These are phyloP conservation scores for Trifolium repens DNA, from an alignment of 306 rosid genomes.

Conservation along the genomic window DNA sequence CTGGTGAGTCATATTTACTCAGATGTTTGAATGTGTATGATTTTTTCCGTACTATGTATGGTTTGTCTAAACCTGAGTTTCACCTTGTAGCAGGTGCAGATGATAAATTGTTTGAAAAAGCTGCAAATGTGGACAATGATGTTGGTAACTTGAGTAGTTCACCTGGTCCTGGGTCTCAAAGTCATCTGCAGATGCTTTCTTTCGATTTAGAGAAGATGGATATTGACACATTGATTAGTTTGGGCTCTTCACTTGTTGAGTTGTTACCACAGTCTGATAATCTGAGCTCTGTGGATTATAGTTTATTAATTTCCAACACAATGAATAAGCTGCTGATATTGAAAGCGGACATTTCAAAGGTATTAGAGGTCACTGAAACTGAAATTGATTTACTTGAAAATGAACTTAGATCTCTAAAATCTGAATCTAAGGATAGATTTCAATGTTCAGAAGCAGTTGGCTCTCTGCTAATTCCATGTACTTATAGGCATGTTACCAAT, in stretches of 20 bases:
- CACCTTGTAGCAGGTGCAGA: constrained; percentile 57
- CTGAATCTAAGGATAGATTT: constrained; percentile 46
- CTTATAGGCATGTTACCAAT: constrained; percentile 42
- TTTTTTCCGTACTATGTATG: background rate
- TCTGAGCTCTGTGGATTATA: constrained; percentile 49
- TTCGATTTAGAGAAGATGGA: constrained; percentile 71
- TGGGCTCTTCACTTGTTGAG: constrained; percentile 59
- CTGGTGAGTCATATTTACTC: background rate
- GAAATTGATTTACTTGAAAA: constrained; percentile 81
- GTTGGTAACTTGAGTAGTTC: constrained; percentile 54
- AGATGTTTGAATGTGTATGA: background rate
- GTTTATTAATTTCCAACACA: constrained; percentile 52
- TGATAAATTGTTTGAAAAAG: constrained; percentile 60
- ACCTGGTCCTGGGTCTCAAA: constrained; percentile 51
- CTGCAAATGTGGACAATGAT: constrained; percentile 51
- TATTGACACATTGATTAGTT: constrained; percentile 44
- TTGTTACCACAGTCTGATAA: constrained; percentile 66
- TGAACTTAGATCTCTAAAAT: constrained; percentile 66
- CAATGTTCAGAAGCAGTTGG: constrained; percentile 53
- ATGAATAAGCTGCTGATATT: constrained; percentile 64
- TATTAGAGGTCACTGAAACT: constrained; percentile 73
- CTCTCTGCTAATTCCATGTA: constrained; percentile 45
- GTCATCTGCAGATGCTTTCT: constrained; percentile 51
- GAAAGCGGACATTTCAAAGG: constrained; percentile 76
- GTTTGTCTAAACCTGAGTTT: constrained; percentile 29